phyloP scores from a whole-genome alignment of 768 basidiomycete species.

The Collybiopsis luxurians region DNA sequence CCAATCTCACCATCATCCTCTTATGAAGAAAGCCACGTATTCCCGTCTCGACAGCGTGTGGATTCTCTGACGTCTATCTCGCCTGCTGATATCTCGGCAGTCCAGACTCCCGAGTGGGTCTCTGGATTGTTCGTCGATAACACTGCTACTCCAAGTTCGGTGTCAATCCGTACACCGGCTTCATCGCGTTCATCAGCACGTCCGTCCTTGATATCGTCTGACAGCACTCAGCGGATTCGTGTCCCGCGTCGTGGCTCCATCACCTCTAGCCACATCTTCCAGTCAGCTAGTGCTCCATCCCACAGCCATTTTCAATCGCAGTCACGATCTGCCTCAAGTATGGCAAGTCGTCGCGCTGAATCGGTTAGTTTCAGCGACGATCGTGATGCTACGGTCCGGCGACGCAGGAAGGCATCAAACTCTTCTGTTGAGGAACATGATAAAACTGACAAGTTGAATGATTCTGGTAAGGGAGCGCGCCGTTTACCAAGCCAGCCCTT shows the following conservation, averaged over 20 bases:
- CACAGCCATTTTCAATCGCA: conserved; percentile 45
- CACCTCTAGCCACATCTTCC: conserved; percentile 57
- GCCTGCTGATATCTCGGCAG: conserved; percentile 49
- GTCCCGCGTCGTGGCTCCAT: conserved; percentile 43
- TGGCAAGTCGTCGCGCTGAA: conserved; percentile 57
- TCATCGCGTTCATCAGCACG: conserved; percentile 41
- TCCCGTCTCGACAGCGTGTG: conserved; percentile 38
- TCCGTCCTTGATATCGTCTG: conserved; percentile 44
- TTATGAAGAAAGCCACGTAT: conserved; percentile 40
- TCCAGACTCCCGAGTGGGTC: conserved; percentile 63
- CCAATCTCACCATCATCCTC: conserved; percentile 58
- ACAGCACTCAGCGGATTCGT: conserved; percentile 37
- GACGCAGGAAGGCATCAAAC: conserved; percentile 45
- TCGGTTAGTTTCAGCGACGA: conserved; percentile 61
- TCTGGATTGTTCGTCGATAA: conserved; percentile 64
- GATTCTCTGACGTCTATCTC: conserved; percentile 59
- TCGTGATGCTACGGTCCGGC: conserved; percentile 62
- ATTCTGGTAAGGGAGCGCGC: conserved; percentile 41
- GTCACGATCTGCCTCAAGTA: conserved; percentile 45
- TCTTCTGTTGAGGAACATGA: conserved; percentile 34
- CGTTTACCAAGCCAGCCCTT: conserved; percentile 3
- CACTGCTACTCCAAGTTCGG: conserved; percentile 22
- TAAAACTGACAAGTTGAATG: conserved; percentile 33
- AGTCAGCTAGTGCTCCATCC: conserved; percentile 71
- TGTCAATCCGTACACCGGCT: conserved; percentile 41